phyloP scores from a whole-genome alignment of 305 asterid genomes.

The Fraxinus sp. region DNA sequence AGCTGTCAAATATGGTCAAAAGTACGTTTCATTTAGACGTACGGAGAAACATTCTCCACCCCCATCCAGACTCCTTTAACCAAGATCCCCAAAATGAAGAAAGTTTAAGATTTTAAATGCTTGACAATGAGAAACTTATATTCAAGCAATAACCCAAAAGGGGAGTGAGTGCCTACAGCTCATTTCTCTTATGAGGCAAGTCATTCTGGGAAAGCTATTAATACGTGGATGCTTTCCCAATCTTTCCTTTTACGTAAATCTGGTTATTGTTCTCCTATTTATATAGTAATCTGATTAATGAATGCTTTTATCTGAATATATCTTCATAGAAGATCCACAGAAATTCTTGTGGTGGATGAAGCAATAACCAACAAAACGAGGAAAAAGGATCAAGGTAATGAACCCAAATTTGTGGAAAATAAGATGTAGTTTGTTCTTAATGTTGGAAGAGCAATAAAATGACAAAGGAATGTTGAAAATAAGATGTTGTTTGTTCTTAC shows the following conservation, averaged over 20 bases:
- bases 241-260: neutral
- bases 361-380: neutral
- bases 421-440: neutral
- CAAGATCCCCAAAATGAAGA: neutral
- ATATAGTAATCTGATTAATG: neutral
- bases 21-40: neutral
- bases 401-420: neutral
- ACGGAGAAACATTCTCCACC: neutral
- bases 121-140: neutral
- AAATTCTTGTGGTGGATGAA: neutral
- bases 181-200: neutral
- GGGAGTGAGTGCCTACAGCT: neutral
- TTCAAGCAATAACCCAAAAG: neutral
- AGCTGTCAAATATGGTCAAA: neutral
- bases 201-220: neutral
- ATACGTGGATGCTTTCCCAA: neutral
- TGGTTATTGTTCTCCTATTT: neutral
- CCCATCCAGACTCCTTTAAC: neutral
- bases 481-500: neutral
- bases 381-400: neutral
- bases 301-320: neutral
- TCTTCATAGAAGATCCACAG: neutral
- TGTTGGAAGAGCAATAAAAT: neutral
- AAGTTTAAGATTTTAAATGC: neutral
- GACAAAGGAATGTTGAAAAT: neutral